These are phyloP conservation scores for Diaporthe sp. DNA, from an alignment of 2,329 filamentous ascomycete species.

Conservation along the genomic window DNA sequence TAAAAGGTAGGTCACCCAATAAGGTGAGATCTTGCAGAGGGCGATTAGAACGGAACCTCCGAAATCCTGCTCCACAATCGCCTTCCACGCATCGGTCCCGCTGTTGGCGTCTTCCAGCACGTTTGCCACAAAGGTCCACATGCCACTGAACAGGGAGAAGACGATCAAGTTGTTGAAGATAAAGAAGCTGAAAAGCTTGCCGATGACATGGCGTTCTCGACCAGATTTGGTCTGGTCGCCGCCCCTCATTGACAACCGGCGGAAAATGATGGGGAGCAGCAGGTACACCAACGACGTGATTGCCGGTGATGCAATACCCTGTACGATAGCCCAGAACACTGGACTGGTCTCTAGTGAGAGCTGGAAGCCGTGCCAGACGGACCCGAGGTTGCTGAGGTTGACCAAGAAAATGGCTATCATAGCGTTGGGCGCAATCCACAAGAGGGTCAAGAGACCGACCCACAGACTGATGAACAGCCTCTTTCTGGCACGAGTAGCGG, in stretches of 20 bases:
- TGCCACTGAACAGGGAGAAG: slow-evolving; percentile 90
- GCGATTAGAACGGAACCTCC: slow-evolving; percentile 77
- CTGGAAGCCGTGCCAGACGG: slow-evolving; percentile 84
- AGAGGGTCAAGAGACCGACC: slow-evolving; percentile 82
- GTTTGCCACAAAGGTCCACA: slow-evolving; percentile 80
- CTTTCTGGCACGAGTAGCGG: slow-evolving; percentile 77
- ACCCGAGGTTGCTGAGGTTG: slow-evolving; percentile 84
- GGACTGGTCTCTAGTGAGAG: slow-evolving; percentile 73
- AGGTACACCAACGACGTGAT: slow-evolving; percentile 91
- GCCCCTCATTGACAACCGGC: slow-evolving; percentile 83
- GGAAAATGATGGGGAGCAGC: slow-evolving; percentile 90
- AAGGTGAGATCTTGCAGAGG: slow-evolving; percentile 85
- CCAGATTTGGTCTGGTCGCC: slow-evolving; percentile 94
- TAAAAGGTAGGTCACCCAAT: slow-evolving; percentile 94
- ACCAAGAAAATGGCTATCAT: slow-evolving; percentile 95
- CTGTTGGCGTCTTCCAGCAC: slow-evolving; percentile 72
- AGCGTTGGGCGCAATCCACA: slow-evolving; percentile 94
- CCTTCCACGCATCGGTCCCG: slow-evolving; percentile 75
- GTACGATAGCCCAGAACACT: slow-evolving; percentile 85
- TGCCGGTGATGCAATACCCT: slow-evolving; percentile 91
- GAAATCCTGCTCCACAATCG: slow-evolving; percentile 75
- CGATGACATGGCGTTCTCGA: slow-evolving; percentile 90
- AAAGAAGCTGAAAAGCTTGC: slow-evolving; percentile 95
- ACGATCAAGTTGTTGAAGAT: slow-evolving; percentile 97
- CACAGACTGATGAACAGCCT: slow-evolving; percentile 86